phyloP scores from a whole-genome alignment of 2,329 filamentous ascomycete genomes.

The Ophiostoma australiae region DNA sequence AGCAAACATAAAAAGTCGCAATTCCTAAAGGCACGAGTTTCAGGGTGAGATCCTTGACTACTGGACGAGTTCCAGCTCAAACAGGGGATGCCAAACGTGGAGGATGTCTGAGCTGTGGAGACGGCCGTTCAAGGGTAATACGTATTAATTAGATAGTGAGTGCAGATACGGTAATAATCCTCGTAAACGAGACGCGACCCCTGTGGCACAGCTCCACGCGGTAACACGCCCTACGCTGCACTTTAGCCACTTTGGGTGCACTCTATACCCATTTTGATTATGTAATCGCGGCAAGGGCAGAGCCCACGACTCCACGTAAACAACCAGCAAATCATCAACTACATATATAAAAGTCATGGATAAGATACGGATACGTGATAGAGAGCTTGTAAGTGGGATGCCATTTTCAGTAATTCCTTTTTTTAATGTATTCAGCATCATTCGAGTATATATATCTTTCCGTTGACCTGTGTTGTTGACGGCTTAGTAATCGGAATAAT shows the following conservation, averaged over 20 bases:
- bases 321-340: neutral
- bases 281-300: neutral
- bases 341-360: neutral
- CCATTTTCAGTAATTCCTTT: neutral
- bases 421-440: neutral
- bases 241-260: neutral
- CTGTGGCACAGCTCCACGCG: neutral
- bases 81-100: neutral
- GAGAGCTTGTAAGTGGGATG: neutral
- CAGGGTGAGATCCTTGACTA: neutral
- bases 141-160: neutral
- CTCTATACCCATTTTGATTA: neutral
- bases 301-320: neutral
- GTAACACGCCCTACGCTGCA: neutral
- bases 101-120: neutral
- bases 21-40: neutral
- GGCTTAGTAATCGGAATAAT: no score
- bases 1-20: neutral
- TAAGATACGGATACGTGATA: constrained; percentile 8
- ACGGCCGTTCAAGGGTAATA: neutral
- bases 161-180: constrained; percentile 1
- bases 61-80: neutral
- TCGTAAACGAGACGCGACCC: constrained; percentile 3
- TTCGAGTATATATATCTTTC: neutral
- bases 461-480: neutral